Evolutionary conservation across 2,329 filamentous ascomycete genomes (phyloP).

Genomic region (Colletotrichum sansevieriae): DNA sequence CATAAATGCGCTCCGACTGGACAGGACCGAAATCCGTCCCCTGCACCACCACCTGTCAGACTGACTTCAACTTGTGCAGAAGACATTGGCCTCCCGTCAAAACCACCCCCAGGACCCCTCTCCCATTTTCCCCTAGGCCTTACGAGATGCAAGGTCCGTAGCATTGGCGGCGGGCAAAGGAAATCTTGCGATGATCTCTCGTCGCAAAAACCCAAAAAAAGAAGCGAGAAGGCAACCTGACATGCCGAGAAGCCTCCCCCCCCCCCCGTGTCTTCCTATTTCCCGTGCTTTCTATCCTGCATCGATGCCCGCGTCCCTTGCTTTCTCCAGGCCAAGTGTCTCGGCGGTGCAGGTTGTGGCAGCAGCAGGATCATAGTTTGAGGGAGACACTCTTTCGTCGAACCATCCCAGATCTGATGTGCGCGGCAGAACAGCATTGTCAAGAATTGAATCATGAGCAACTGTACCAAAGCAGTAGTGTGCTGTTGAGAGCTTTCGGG

Average conservation of each 20-base stretch:
- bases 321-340: conserved; percentile 6
- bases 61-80: not conserved
- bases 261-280: not conserved
- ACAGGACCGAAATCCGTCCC: conserved; percentile 10
- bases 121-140: not conserved
- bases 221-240: conserved; percentile 14
- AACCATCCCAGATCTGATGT: too few species aligned
- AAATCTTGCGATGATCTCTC: conserved; percentile 4
- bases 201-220: conserved; percentile 23
- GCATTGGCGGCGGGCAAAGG: conserved; percentile 8
- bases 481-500: too few species aligned
- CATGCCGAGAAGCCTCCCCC: conserved; percentile 14
- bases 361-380: not conserved
- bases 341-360: conserved; percentile 8
- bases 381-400: not conserved
- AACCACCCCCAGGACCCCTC: not conserved
- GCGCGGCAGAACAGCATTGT: too few species aligned
- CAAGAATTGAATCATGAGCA: too few species aligned
- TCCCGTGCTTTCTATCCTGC: conserved; percentile 23
- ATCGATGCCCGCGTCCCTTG: too few species aligned
- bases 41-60: conserved; percentile 16
- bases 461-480: too few species aligned
- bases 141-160: conserved; percentile 19
- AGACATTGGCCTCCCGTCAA: not conserved
- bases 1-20: conserved; percentile 15